A percentile compares a stretch with the other conserved stretches of the same genome.
Conservation (phyloP, 768 basidiomycete species). For the Kwoniella shandongensis region DNA sequence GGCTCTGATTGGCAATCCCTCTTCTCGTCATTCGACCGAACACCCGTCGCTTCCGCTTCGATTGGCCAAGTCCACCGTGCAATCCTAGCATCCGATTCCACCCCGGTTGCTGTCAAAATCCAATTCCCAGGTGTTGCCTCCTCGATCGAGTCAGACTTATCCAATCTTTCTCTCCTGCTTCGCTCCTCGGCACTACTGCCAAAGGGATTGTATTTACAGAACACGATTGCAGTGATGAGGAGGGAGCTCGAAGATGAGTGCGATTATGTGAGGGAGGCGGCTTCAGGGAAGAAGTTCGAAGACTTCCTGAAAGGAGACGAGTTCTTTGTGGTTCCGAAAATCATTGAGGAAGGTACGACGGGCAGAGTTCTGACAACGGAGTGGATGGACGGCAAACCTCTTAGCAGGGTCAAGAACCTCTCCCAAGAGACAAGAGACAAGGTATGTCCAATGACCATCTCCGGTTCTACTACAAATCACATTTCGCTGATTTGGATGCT, state of each 20-base stretch:
- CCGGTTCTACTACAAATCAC: not conserved
- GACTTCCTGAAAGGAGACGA: constrained; percentile 56
- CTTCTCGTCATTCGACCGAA: constrained; percentile 74
- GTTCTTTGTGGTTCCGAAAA: constrained; percentile 78
- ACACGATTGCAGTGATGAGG: constrained; percentile 83
- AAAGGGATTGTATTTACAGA: constrained; percentile 82
- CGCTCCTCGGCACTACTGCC: constrained; percentile 79
- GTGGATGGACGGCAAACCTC: constrained; percentile 71
- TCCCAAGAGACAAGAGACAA: constrained; percentile 67
- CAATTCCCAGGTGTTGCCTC: constrained; percentile 90
- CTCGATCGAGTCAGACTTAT: constrained; percentile 82
- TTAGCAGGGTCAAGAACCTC: constrained; percentile 63
- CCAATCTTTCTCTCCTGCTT: constrained; percentile 78
- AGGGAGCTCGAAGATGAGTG: constrained; percentile 90
- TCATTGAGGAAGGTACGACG: constrained; percentile 77
- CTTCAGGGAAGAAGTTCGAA: constrained; percentile 64
- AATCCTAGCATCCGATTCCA: constrained; percentile 58
- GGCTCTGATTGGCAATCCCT: constrained; percentile 70
- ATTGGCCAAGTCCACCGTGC: constrained; percentile 94
- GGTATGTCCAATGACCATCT: constrained; percentile 56
- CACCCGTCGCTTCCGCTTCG: constrained; percentile 92
- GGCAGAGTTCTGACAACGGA: constrained; percentile 87
- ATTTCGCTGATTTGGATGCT: not conserved
- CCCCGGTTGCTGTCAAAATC: constrained; percentile 64
- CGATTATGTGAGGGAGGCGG: constrained; percentile 80